Percentiles rank a stretch among this genome's conserved stretches.
These are phyloP conservation scores for Candida silvicultrix DNA, from an alignment of 805 yeast genomes.

Conservation along the genomic window DNA sequence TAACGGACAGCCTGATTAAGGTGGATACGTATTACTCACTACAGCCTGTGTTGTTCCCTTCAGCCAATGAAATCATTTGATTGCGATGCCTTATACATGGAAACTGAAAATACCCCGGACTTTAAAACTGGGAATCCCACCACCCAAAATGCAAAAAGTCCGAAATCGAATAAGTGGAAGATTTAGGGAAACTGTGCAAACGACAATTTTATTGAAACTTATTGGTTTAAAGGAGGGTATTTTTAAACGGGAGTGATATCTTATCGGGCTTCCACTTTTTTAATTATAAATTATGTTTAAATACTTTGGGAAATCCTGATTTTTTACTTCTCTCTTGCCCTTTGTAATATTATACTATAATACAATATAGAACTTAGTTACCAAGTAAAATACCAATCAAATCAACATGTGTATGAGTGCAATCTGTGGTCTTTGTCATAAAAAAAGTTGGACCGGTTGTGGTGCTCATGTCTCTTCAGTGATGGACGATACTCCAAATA, in stretches of 20 bases:
- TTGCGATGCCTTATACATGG: no score
- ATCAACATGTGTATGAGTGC: conserved; percentile 28
- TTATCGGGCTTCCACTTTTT: no score
- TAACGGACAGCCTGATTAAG: no score
- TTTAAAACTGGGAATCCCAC: not conserved
- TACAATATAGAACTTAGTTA: no score
- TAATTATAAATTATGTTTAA: no score
- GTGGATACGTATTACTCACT: no score
- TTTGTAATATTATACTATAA: no score
- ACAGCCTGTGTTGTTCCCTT: no score
- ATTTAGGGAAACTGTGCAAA: not conserved
- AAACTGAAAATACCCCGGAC: not conserved
- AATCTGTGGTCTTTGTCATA: conserved; percentile 28
- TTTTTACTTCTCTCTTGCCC: no score
- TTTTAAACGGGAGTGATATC: no score
- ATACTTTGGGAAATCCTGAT: no score
- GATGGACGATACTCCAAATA: conserved; percentile 44
- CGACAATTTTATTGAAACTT: not conserved
- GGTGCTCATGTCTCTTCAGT: conserved; percentile 48
- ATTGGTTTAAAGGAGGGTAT: not conserved
- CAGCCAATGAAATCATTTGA: not conserved
- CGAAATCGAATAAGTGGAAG: not conserved
- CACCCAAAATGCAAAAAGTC: not conserved
- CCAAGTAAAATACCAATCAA: no score
- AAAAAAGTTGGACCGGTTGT: conserved; percentile 62